Percentiles rank a stretch among this genome's conserved stretches.
Evolutionary conservation across 2,329 filamentous ascomycete genomes (phyloP).

Genomic region (Coniella vitis): DNA sequence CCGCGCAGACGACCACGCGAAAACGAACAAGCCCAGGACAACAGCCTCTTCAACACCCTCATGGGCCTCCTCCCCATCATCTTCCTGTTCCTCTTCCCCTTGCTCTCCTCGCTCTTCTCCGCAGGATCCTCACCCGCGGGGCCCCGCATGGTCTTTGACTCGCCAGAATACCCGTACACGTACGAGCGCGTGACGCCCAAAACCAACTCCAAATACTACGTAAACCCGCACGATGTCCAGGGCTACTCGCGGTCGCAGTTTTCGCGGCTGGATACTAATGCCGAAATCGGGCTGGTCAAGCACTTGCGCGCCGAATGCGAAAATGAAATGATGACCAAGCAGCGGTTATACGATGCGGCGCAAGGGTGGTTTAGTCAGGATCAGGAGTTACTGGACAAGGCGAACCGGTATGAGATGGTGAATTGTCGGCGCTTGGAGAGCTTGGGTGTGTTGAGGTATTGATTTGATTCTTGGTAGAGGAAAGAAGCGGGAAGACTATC

Average conservation of each 20-base stretch:
- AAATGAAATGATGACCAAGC: constrained; percentile 58
- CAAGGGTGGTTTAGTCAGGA: constrained; percentile 85
- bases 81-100: constrained; percentile 78
- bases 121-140: constrained; percentile 45
- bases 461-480: neutral
- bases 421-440: constrained; percentile 45
- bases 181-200: constrained; percentile 63
- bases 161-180: constrained; percentile 63
- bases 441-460: constrained; percentile 25
- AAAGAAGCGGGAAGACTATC: neutral
- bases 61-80: constrained; percentile 80
- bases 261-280: constrained; percentile 65
- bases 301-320: constrained; percentile 67
- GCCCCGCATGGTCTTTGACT: constrained; percentile 72
- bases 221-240: constrained; percentile 71
- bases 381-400: constrained; percentile 68
- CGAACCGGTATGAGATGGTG: constrained; percentile 46
- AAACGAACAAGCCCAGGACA: constrained; percentile 44
- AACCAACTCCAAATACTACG: constrained; percentile 73
- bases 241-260: constrained; percentile 65
- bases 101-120: constrained; percentile 74
- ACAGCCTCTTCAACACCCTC: constrained; percentile 50
- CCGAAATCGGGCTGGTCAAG: constrained; percentile 67
- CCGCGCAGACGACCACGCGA: constrained; percentile 71
- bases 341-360: constrained; percentile 67